Conservation (phyloP, 2,329 filamentous ascomycete genomes). For the Drechslerella dactyloides region DNA sequence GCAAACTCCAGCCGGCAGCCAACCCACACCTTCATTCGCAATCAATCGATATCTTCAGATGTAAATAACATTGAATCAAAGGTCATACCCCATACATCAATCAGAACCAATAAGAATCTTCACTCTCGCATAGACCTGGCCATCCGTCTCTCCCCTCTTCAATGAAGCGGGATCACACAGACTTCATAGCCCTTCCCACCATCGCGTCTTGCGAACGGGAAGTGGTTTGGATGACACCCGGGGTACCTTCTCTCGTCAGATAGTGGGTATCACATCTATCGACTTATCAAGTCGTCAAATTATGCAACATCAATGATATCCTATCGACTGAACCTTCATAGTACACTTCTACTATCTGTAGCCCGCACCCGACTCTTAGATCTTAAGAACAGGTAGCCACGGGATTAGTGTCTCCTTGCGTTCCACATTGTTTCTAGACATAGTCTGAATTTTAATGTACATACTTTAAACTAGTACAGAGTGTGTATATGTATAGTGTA, state of each 20-base stretch:
- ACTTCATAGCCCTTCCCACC: constrained; percentile 42
- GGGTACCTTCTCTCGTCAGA: constrained; percentile 17
- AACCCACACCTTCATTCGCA: no score
- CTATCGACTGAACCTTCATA: constrained; percentile 52
- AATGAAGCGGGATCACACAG: constrained; percentile 13
- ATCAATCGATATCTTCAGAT: no score
- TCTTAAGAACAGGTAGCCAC: constrained; percentile 18
- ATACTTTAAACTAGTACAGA: no score
- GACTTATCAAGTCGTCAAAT: constrained; percentile 8
- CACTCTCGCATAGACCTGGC: constrained; percentile 28
- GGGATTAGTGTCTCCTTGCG: constrained; percentile 53
- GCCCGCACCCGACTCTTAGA: constrained; percentile 12
- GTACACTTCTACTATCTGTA: constrained; percentile 49
- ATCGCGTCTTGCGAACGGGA: constrained; percentile 46
- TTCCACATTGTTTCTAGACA: constrained; percentile 48
- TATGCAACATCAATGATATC: constrained; percentile 51
- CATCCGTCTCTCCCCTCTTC: constrained; percentile 40
- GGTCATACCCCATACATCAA: neutral
- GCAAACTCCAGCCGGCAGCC: no score
- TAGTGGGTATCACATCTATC: constrained; percentile 16
- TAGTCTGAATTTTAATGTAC: neutral
- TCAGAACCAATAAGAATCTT: neutral
- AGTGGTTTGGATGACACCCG: constrained; percentile 38
- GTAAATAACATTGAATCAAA: no score
- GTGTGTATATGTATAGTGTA: no score